These are phyloP conservation scores for Avicennia marina DNA, from an alignment of 257 asterid genomes.

Conservation along the genomic window DNA sequence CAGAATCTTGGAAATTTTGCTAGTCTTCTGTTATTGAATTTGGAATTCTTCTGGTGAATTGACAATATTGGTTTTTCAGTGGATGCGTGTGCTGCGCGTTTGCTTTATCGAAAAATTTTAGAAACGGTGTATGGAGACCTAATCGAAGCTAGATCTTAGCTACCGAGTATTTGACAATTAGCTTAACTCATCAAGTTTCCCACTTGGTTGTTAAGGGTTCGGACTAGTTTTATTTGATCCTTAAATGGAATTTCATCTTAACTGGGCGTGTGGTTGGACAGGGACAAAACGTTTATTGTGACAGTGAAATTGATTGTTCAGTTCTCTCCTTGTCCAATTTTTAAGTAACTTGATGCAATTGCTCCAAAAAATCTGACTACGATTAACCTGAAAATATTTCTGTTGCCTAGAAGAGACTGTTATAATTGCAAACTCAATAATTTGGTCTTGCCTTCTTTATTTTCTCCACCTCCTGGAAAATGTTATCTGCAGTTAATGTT, in stretches of 20 bases:
- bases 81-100: slow-evolving; percentile 1
- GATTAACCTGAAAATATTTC: neutral
- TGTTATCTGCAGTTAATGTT: neutral
- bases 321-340: neutral
- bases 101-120: neutral
- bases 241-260: neutral
- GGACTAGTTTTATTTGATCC: neutral
- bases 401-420: neutral
- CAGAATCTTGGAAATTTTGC: neutral
- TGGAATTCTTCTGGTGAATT: neutral
- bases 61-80: neutral
- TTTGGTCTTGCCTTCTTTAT: neutral
- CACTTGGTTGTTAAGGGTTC: neutral
- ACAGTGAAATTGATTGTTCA: neutral
- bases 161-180: neutral
- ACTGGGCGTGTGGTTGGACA: neutral
- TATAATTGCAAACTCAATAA: too few relatives aligned
- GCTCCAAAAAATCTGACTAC: neutral
- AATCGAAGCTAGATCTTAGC: neutral
- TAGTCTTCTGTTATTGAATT: neutral
- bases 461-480: neutral
- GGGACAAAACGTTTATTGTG: neutral
- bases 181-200: too few relatives aligned
- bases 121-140: neutral
- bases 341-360: neutral